phyloP scores from a whole-genome alignment of 306 rosid genomes.

The Canavalia ensiformis region DNA sequence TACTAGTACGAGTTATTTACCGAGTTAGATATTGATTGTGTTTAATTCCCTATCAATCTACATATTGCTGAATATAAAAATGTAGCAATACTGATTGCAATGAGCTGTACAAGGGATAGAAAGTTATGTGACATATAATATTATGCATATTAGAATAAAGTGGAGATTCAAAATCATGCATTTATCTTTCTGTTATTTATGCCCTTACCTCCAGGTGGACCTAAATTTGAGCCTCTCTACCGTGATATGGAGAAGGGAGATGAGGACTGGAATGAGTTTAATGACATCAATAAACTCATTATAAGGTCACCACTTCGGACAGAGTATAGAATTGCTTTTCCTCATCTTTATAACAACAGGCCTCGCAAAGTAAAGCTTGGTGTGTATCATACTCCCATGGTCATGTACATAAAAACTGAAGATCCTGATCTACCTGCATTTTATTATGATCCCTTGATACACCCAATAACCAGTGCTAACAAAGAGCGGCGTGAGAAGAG shows the following conservation, averaged over 20 bases:
- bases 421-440: conserved; percentile 99
- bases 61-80: background rate
- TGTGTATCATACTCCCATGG: conserved; percentile 94
- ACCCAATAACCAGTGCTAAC: conserved; percentile 94
- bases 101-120: background rate
- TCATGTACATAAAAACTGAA: conserved; percentile 95
- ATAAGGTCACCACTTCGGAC: conserved; percentile 99
- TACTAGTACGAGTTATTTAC: background rate
- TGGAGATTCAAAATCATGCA: conserved; percentile 9
- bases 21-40: background rate
- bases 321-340: conserved; percentile 96
- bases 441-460: conserved; percentile 97
- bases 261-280: conserved; percentile 99
- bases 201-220: conserved; percentile 75
- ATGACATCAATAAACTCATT: conserved; percentile 97
- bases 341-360: conserved; percentile 98
- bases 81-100: conserved; percentile 9
- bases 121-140: background rate
- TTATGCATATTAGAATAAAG: background rate
- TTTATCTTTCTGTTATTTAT: conserved; percentile 37
- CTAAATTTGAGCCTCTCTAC: conserved; percentile 97
- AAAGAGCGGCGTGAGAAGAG: conserved; percentile 95
- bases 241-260: conserved; percentile 99
- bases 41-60: conserved; percentile 13
- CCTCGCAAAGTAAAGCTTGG: conserved; percentile 98